Percentiles rank a stretch among this genome's conserved stretches.
Evolutionary conservation across 768 basidiomycete species (phyloP).

Genomic region (Trametes cingulata): DNA sequence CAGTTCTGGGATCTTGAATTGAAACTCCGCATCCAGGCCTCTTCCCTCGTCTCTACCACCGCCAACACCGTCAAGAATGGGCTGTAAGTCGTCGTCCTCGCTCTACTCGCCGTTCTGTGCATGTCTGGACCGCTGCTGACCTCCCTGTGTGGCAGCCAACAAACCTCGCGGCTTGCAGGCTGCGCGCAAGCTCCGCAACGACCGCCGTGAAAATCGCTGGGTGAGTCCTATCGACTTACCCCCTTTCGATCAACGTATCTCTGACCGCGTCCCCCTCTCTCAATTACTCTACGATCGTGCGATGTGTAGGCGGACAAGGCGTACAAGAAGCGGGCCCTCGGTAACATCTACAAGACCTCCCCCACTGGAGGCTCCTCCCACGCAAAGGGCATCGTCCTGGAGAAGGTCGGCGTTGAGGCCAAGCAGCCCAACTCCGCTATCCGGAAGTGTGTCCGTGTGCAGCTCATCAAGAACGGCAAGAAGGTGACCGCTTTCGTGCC

Average conservation of each 20-base stretch:
- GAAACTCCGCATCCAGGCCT: conserved; percentile 28
- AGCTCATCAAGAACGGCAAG: conserved; percentile 99
- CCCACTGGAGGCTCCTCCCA: conserved; percentile 99
- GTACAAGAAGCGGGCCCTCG: conserved; percentile 99
- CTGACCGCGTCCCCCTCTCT: conserved; percentile 2
- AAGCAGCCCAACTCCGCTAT: conserved; percentile 99
- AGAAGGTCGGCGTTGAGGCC: conserved; percentile 99
- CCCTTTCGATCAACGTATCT: background rate
- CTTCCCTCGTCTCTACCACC: conserved; percentile 43
- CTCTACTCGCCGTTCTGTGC: conserved; percentile 5
- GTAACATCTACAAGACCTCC: conserved; percentile 99
- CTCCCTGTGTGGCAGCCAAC: conserved; percentile 62
- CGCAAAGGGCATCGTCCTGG: conserved; percentile 99
- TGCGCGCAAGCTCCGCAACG: conserved; percentile 94
- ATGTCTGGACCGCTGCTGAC: conserved; percentile 11
- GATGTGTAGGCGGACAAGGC: conserved; percentile 84
- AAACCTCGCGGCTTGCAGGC: conserved; percentile 99
- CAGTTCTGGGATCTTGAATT: conserved; percentile 32
- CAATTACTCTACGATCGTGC: background rate
- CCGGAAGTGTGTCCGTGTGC: conserved; percentile 99
- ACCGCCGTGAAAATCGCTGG: conserved; percentile 97
- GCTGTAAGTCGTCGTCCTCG: conserved; percentile 61
- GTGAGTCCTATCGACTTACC: conserved; percentile 43
- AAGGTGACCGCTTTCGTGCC: conserved; percentile 99
- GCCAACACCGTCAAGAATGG: conserved; percentile 65